Evolutionary conservation across 2,329 filamentous ascomycete species (phyloP), one percentile per base, ranked within the genome.

Genomic region (Leptographium wingfieldii): DNA sequence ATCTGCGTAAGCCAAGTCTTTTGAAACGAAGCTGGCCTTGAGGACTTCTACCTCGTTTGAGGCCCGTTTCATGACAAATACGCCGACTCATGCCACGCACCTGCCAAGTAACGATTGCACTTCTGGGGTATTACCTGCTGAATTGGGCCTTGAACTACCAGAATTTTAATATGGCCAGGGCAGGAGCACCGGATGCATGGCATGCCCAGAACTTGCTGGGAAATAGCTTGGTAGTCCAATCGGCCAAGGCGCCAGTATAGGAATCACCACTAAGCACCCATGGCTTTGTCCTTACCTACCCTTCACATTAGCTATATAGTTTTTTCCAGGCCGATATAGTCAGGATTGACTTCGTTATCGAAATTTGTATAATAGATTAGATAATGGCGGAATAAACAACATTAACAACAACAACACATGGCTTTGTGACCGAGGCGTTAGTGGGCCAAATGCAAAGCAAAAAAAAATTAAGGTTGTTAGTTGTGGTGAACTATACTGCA

Each of bases 161-260:
- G 66, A 78, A 83, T 68, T 84, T 73, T 29, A 76, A 74, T 40
- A 83, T 75, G 1, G 77, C 76, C 64, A 84, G 70, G 1, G 84
- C 80, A 0, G 79, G 78, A 0, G 76, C 81, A 66, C 77, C 80
- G 35, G 77, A 80, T 3, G 80, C 72, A 67, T 81, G 79, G 63
- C 83, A 83, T 1, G 80, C 80, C 80, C 80, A 84, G 68, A 82
- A 80, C 0, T 79, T 82, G 7, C 78, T 81, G 0, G 80, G 79
- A 1, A 74, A 70, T 2, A 77, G 62, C 64, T 76, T 76, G 43
- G 77, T 77, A 2, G 75, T 80, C 80, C 80, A 83, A 0, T 79
- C 80, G 2, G 79, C 68, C 19, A 84, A 70, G 5, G 80, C 78
- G 49, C 80, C 81, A 38, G 74, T 76, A 67, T 84, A 84, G 0